Conservation (phyloP, 1,139 yeast genomes). For the Yamadazyma pseudoaaseri region DNA sequence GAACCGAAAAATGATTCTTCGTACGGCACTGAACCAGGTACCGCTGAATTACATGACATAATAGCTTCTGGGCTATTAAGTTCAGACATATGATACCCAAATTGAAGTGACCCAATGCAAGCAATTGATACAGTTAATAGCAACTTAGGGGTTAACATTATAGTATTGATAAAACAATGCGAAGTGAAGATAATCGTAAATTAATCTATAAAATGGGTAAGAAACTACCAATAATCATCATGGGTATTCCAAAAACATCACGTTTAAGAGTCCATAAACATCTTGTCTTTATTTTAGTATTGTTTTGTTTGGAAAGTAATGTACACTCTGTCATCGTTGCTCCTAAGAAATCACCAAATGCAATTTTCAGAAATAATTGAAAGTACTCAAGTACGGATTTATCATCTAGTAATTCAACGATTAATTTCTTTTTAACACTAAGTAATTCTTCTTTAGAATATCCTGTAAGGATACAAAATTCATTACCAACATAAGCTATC, state of each 20-base stretch:
- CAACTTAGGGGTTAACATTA: conserved; percentile 23
- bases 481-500: conserved; percentile 90
- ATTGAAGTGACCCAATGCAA: conserved; percentile 47
- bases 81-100: conserved; percentile 52
- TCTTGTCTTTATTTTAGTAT: conserved; percentile 60
- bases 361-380: conserved; percentile 77
- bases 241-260: conserved; percentile 65
- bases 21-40: conserved; percentile 33
- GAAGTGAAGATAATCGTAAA: background rate
- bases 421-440: conserved; percentile 53
- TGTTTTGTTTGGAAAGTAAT: conserved; percentile 54
- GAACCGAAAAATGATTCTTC: conserved; percentile 37
- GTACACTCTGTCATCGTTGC: conserved; percentile 89
- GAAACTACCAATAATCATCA: conserved; percentile 95
- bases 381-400: conserved; percentile 84
- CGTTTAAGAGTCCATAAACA: conserved; percentile 85
- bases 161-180: background rate
- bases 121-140: conserved; percentile 31
- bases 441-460: conserved; percentile 76
- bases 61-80: conserved; percentile 46
- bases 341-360: conserved; percentile 89
- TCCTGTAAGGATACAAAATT: conserved; percentile 86
- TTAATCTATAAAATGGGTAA: conserved; percentile 55
- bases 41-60: conserved; percentile 32
- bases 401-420: conserved; percentile 89